Base-by-base conservation (phyloP, 805 yeast genomes). In the Ascoidea rubescens region DNA sequence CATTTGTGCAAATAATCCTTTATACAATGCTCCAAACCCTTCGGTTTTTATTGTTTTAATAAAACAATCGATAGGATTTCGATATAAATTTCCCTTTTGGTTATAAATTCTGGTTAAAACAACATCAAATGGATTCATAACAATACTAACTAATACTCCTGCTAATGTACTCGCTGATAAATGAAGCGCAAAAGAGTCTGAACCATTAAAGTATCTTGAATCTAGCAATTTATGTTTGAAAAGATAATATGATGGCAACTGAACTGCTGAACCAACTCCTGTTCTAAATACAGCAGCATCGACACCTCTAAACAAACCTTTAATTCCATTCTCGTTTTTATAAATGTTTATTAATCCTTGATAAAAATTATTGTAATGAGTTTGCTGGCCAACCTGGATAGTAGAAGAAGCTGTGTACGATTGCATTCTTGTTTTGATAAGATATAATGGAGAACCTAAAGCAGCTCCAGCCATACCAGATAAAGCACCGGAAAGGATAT, bases 91-190 rank as follows among this genome's bases (percentile, higher is more conserved):
- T 49, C 96, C 96, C 14, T 48, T 51, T 66, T 93, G 98, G 68
- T 93, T 93, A 69, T 91, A 93, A 65, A 93, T 84, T 71, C 99
- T 79, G 1, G 99, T 93, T 68, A 93, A 72, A 51, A 93, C 77
- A 48, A 93, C 98, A 67, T 93, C 99, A 79, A 96, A 89, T 14
- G 99, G 98, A 65, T 90, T 93, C 97, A 93, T 91, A 37, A 87
- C 96, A 21, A 90, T 72, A 50, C 95, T 90, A 37, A 93, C 98
- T 59, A 96, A 96, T 46, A 89, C 64, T 48, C 99, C 99, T 5
- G 96, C 82, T 56, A 76, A 69, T 1, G 90, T 79, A 47, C 89
- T 79, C 1, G 96, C 79, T 8, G 75, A 62, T 56, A 91, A 73
- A 65, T 89, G 96, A 55, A 86, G 69, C 1, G 74, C 71, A 1